Base-by-base conservation (phyloP, 73 alveolate species). In the Paramecium octaurelia region DNA sequence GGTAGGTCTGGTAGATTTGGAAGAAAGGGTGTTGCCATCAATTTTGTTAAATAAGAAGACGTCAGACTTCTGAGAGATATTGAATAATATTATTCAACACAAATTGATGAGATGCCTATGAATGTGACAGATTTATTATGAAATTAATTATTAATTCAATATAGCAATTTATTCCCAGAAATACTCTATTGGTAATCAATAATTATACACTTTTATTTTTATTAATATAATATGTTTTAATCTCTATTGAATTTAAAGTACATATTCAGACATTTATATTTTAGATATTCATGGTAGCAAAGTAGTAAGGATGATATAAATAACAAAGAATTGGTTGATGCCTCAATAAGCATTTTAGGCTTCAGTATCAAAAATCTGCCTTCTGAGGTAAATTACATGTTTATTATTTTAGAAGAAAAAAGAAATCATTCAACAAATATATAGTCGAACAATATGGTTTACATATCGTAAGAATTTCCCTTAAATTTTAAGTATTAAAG, bases 91-190 rank as follows among this genome's bases (percentile, higher is more conserved):
- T 99, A 99, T 97, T 97, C 99, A 40, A 99, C 98, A 46, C 97
- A 98, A 94, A 99, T 99, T 58, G 99, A 99, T 95, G 99, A 99
- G 95, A 99, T 99, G 99, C 99, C 99, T n/a, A 98, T 96, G 97
- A 98, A 98, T 95, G 98, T 98, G 48, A 98, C 99, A 71, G 99
- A 98, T 88, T 95, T 98, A 21, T 92, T 97, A 35, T 96, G 96
- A 93, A 44, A 60, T 64, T 8, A 23, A 64, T 8, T 5, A 6
- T 54, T 54, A 54, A 54, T 54, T 16, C 2, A 18, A 54, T n/a
- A 54, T 54, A 43, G 70, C 12, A 38, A 10, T 38, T 24, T 18
- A 20, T 24, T 48, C 31, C 29, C 14, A 96, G 10, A 94, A 96
- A 60, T 99, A 97, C 88, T 95, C 97, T 31, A 98, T 98, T 75